Evolutionary conservation across 1,284 basidiomycete species (phyloP), one percentile per base, ranked within the genome.

Genomic region (Tilletia horrida): DNA sequence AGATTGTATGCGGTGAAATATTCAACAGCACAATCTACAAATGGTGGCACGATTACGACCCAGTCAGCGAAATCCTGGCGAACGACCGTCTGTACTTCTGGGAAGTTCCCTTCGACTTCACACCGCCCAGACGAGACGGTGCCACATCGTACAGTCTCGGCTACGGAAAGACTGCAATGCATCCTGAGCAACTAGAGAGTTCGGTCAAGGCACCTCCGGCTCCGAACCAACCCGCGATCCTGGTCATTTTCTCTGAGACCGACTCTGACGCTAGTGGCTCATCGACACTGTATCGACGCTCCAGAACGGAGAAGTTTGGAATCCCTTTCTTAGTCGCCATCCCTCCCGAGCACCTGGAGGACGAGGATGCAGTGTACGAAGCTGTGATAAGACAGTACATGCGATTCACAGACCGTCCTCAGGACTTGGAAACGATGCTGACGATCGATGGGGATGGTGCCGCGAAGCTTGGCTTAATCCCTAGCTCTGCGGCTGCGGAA

Each of bases 301-400:
- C 44, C 2, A 13, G 27, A 13, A 21, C 63, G 25, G 42, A 45
- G 29, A 44, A 44, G 2, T 62, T 71, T 2, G 80, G 80, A 47
- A 64, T 78, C 52, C 80, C 80, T 8, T 79, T 81, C 73, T 77
- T 81, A 62, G 73, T 80, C 27, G 66, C 74, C 6, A 59, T 81
- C 13, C 73, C 75, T 0, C 66, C 70, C 13, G 66, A 67, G 18
- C 63, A 74, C 43, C 44, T 72, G 31, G 71, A 73, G 59, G 70
- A 79, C 52, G 48, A 62, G 11, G 66, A 71, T 21, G 70, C 64
- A 2, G 67, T 79, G 23, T 67, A 70, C 25, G 69, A 67, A 14
- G 73, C 64, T 2, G 72, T 81, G 0, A 16, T 69, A 18, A 61
- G 67, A 14, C 71, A 76, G 31, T 79, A 74, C 43, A 40, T 52